phyloP scores from a whole-genome alignment of 164 flowering plant genomes.

The Echeveria elegans region DNA sequence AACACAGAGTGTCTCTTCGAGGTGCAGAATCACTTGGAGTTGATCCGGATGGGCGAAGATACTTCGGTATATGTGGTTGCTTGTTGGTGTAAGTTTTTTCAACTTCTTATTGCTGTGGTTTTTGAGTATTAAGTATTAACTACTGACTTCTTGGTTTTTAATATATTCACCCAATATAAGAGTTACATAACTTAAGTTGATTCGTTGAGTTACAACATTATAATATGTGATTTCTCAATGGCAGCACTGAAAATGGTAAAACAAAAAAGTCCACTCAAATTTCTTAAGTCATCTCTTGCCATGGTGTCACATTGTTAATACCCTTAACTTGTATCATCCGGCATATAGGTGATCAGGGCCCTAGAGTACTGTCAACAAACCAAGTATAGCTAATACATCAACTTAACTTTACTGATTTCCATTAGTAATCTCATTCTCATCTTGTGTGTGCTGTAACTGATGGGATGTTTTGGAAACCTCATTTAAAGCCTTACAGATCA shows the following conservation, averaged over 20 bases:
- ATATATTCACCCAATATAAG: background rate
- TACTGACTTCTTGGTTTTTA: background rate
- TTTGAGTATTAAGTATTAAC: background rate
- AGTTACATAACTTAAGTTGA: background rate
- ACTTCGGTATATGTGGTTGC: conserved; percentile 60
- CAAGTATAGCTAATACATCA: too few relatives aligned
- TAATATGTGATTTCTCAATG: background rate
- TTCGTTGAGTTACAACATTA: background rate
- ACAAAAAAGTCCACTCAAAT: too few relatives aligned
- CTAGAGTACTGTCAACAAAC: too few relatives aligned
- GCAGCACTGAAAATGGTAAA: background rate
- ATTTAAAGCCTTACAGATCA: background rate
- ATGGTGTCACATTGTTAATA: too few relatives aligned
- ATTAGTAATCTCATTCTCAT: background rate
- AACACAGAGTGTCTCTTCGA: conserved; percentile 38
- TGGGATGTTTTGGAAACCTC: background rate
- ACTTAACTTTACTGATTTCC: background rate
- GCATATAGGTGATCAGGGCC: too few relatives aligned
- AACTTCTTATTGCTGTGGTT: background rate
- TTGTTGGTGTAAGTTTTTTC: conserved; percentile 78
- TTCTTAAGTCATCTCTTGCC: too few relatives aligned
- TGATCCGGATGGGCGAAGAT: conserved; percentile 67
- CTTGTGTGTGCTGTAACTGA: background rate
- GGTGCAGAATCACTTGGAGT: conserved; percentile 78
- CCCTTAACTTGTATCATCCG: too few relatives aligned